phyloP scores from a whole-genome alignment of 257 asterid genomes.

The Gentiana macrophylla region DNA sequence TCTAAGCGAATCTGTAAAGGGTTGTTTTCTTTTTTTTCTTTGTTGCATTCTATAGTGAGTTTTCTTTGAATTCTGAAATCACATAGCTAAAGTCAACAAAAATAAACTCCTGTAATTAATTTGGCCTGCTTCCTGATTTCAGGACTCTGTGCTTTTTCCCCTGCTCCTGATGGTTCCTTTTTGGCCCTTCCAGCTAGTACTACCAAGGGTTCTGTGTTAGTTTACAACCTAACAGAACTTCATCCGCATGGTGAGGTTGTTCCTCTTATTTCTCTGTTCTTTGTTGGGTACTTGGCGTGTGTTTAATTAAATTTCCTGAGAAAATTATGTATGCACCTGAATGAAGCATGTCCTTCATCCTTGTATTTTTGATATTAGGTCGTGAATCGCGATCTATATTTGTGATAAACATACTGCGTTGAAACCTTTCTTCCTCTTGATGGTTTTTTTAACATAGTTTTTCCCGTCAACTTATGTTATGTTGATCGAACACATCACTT shows the following conservation, averaged over 20 bases:
- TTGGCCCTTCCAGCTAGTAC: constrained; percentile 91
- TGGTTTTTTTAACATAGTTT: neutral
- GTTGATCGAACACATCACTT: neutral
- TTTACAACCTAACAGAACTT: constrained; percentile 71
- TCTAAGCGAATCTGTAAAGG: too few relatives aligned
- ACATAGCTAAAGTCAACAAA: too few relatives aligned
- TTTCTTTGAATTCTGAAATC: too few relatives aligned
- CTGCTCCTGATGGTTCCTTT: constrained; percentile 59
- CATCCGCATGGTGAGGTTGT: constrained; percentile 83
- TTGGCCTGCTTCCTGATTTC: constrained; percentile 13
- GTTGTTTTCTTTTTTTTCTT: too few relatives aligned
- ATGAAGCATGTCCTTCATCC: too few relatives aligned
- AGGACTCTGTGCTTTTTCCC: constrained; percentile 92
- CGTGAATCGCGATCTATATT: too few relatives aligned
- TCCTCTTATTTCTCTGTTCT: constrained; percentile 1
- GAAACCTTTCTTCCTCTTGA: neutral
- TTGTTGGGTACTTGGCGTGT: neutral
- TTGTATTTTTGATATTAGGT: too few relatives aligned
- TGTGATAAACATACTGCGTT: too few relatives aligned
- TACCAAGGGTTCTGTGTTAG: constrained; percentile 68
- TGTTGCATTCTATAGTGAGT: too few relatives aligned
- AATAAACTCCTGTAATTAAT: neutral
- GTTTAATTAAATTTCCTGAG: neutral
- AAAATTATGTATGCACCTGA: neutral
- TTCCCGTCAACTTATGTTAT: neutral